A percentile compares a stretch with the other conserved stretches of the same genome.
Evolutionary conservation across 805 yeast genomes (phyloP).

Genomic region (Ogataea pignaliae): DNA sequence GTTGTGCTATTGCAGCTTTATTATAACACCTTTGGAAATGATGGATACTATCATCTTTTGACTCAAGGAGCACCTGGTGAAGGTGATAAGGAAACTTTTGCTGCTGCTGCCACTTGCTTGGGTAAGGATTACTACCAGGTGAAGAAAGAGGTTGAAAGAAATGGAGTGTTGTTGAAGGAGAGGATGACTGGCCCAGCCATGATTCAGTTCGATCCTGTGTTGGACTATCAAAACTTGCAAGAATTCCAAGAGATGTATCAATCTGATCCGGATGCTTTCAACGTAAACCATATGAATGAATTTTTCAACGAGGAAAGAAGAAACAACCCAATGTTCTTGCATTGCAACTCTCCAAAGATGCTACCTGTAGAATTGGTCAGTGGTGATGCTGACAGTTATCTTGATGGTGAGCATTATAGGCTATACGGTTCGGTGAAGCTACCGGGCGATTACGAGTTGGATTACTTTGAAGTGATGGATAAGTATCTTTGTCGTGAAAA

Average conservation of each 20-base stretch:
- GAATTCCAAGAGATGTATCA: constrained; percentile 17
- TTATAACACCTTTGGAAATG: constrained; percentile 58
- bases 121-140: constrained; percentile 51
- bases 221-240: constrained; percentile 27
- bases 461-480: constrained; percentile 18
- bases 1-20: constrained; percentile 53
- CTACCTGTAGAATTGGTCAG: constrained; percentile 39
- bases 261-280: constrained; percentile 14
- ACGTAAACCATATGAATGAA: constrained; percentile 6
- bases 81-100: constrained; percentile 77
- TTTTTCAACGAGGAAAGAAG: constrained; percentile 19
- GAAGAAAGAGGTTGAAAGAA: constrained; percentile 44
- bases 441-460: constrained; percentile 16
- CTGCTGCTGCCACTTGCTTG: constrained; percentile 59
- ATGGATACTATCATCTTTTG: constrained; percentile 52
- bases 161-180: constrained; percentile 33
- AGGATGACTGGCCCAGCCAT: constrained; percentile 43
- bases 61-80: constrained; percentile 66
- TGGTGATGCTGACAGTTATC: constrained; percentile 14
- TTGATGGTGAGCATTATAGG: constrained; percentile 7
- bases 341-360: constrained; percentile 45
- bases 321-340: constrained; percentile 26
- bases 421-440: constrained; percentile 12
- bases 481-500: constrained; percentile 15
- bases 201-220: constrained; percentile 45